Base-by-base conservation (phyloP, 495 filamentous ascomycete genomes). In the Xylaria bambusicola region DNA sequence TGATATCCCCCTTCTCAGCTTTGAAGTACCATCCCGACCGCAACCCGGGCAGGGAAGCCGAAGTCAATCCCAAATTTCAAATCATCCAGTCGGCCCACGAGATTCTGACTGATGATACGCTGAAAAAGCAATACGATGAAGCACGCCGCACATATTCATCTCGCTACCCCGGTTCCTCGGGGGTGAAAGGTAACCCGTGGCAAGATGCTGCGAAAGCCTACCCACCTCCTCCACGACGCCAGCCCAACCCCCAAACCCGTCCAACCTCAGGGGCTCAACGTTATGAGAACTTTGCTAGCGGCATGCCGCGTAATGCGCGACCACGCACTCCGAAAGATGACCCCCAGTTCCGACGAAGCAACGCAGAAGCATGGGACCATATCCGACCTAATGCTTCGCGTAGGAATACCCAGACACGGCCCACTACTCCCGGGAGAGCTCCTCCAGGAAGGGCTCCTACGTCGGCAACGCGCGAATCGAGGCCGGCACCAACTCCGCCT, bases 1-100 rank as follows among this genome's bases (percentile, higher is more conserved):
- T 65, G 62, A 61, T 17, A n/a, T 6, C 26, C 23, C 29, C 23
- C 6, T 1, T 46, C 12, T 0, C 62, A 93, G 92, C 92, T 33
- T 80, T 94, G 24, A 86, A 86, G 65, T 95, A 86, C 64, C 93
- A 97, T 67, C 93, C 93, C 6, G 93, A 97, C 70, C 86, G 92
- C 42, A 96, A 97, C 65, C 89, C 87, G 4, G 93, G 93, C 42
- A 81, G 81, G 61, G 92, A 96, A 73, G 66, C 79, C 20, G 90
- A 91, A 62, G 87, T 87, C 57, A 90, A 86, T 57, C 76, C 89
- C 18, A 89, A 88, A 66, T 97, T 97, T 65, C 87, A 94, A 67
- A 80, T 84, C 26, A 95, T 97, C 54, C 90, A 94, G 69, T 81
- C 87, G 1, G 93, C 93, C 21, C 85, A 94, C 61, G 93, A 96